Conservation (phyloP, 192 early-diverging fungal genomes). For the Linnemannia hyalina region DNA sequence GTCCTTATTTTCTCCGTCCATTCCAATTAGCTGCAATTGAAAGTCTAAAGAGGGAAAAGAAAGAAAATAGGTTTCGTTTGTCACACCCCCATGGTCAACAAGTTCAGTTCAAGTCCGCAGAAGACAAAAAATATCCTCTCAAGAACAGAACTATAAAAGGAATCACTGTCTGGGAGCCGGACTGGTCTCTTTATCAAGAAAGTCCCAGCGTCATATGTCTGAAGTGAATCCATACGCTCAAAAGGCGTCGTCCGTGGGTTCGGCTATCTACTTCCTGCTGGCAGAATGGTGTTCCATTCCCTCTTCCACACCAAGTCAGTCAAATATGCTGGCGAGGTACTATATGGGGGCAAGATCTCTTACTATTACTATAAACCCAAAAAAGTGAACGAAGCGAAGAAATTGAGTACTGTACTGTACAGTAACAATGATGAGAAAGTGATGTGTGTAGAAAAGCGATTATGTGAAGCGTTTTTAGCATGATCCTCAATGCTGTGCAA, state of each 20-base stretch:
- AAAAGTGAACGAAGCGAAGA: not conserved
- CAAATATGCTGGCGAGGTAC: not conserved
- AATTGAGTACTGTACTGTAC: too few species aligned
- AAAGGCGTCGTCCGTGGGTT: not conserved
- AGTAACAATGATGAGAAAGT: not conserved
- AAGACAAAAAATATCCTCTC: too few species aligned
- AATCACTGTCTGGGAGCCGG: not conserved
- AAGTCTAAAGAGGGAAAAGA: not conserved
- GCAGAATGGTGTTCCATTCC: not conserved
- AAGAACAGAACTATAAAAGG: not conserved
- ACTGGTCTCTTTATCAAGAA: not conserved
- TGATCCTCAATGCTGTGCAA: not conserved
- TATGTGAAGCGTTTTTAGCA: not conserved
- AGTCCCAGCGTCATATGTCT: not conserved
- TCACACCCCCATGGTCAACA: not conserved
- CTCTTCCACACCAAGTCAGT: constrained; percentile 6
- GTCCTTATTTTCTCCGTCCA: not conserved
- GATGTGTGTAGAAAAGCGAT: not conserved
- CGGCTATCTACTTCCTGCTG: not conserved
- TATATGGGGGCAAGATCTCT: not conserved
- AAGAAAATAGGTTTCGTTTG: not conserved
- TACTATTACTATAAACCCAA: not conserved
- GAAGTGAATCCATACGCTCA: not conserved
- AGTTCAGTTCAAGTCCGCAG: not conserved
- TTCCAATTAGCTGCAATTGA: not conserved